phyloP scores from a whole-genome alignment of 139 green algal species.

The Chlorella sorokiniana region DNA sequence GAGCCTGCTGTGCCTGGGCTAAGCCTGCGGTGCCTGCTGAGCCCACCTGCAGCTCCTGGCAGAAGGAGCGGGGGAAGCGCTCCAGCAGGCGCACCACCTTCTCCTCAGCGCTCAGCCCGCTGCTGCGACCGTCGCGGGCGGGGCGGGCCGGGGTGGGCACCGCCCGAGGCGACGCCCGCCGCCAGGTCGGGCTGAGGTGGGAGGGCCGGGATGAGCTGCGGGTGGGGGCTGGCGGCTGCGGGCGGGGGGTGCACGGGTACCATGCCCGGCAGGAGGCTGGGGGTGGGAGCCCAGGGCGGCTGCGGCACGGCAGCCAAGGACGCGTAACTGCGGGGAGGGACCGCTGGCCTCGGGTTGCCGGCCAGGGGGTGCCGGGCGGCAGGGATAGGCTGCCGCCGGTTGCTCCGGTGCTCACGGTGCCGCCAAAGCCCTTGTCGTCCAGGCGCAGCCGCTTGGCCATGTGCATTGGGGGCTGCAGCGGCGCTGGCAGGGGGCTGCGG shows the following conservation, averaged over 20 bases:
- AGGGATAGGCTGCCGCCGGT: neutral
- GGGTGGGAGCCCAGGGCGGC: no score
- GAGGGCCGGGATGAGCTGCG: no score
- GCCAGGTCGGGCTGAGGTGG: no score
- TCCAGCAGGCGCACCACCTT: constrained; percentile 10
- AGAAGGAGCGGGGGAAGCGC: constrained; percentile 6
- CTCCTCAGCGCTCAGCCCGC: neutral
- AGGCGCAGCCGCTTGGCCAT: neutral
- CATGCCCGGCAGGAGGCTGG: no score
- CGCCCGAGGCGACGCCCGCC: neutral
- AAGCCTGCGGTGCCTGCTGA: neutral
- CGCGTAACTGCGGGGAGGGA: neutral
- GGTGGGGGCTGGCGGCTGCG: no score
- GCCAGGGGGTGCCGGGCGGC: neutral
- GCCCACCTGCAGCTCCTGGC: constrained; percentile 15
- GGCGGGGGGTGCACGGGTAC: no score
- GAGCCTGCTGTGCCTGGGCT: neutral
- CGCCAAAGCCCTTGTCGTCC: neutral
- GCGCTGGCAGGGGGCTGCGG: no score
- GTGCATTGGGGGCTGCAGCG: no score
- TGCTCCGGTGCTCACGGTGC: neutral
- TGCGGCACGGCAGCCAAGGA: neutral
- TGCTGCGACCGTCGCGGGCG: neutral
- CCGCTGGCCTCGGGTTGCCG: neutral
- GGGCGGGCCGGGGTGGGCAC: neutral